Evolutionary conservation across 495 filamentous ascomycete species (phyloP).

Genomic region (Penicillium dipodomyicola): DNA sequence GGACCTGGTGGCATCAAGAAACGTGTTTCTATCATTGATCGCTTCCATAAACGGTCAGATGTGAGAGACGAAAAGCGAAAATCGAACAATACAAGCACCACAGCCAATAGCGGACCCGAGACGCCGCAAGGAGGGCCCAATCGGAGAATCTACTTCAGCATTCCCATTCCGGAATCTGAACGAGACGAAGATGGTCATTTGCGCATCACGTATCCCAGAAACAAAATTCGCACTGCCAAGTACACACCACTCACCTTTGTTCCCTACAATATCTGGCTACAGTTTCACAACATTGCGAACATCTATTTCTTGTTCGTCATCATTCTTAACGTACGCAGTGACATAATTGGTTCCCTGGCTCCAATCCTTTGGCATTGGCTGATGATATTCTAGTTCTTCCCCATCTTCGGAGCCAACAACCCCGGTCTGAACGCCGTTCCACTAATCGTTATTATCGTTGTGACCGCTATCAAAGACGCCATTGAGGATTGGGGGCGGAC

Average conservation of each 20-base stretch:
- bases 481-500: conserved; percentile 97
- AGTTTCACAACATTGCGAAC: conserved; percentile 99
- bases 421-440: conserved; percentile 88
- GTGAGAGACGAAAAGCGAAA: conserved; percentile 66
- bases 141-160: conserved; percentile 79
- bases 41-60: conserved; percentile 61
- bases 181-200: conserved; percentile 82
- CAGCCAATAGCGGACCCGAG: conserved; percentile 37
- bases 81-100: conserved; percentile 41
- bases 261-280: conserved; percentile 95
- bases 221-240: conserved; percentile 97
- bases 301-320: conserved; percentile 97
- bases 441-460: conserved; percentile 87
- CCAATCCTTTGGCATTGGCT: not conserved
- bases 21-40: conserved; percentile 78
- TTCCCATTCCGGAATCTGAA: conserved; percentile 72
- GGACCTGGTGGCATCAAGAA: conserved; percentile 73
- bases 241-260: conserved; percentile 95
- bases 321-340: conserved; percentile 77
- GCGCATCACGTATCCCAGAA: conserved; percentile 67
- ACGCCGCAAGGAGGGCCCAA: conserved; percentile 27
- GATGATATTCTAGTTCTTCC: conserved; percentile 68
- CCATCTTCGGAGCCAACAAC: conserved; percentile 90
- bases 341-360: not conserved
- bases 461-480: conserved; percentile 94